These are phyloP conservation scores for Ochetophila trinervis DNA, from an alignment of 306 rosid genomes.

Conservation along the genomic window DNA sequence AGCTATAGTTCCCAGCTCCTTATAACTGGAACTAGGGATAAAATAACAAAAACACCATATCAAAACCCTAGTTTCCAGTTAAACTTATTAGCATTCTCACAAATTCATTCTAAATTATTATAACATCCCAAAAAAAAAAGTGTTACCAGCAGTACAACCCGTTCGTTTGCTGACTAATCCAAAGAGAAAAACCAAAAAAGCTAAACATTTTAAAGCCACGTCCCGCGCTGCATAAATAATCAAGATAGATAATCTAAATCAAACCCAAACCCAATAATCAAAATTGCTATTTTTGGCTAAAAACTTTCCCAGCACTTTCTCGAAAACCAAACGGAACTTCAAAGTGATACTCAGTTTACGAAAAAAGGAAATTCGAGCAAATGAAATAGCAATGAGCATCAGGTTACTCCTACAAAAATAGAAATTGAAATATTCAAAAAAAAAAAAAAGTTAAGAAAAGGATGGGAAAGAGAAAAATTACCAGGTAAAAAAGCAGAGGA, in stretches of 20 bases:
- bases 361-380: not conserved
- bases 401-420: not conserved
- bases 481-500: conserved; percentile 17
- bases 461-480: conserved; percentile 17
- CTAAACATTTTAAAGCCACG: not conserved
- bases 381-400: not conserved
- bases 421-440: not conserved
- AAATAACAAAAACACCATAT: not conserved
- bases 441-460: not conserved
- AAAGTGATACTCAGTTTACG: too few relatives aligned
- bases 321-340: conserved; percentile 3
- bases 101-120: not conserved
- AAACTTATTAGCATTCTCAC: not conserved
- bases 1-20: too few relatives aligned
- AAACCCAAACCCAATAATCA: not conserved
- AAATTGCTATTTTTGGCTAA: too few relatives aligned
- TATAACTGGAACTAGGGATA: not conserved
- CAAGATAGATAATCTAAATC: not conserved
- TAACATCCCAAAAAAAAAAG: not conserved
- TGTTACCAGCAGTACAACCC: not conserved
- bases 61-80: conserved; percentile 2
- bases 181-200: not conserved
- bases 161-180: conserved; percentile 11
- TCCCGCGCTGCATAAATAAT: not conserved
- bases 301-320: not conserved